Percentiles rank a stretch among this genome's conserved stretches.
phyloP scores from a whole-genome alignment of 352 stramenopile species.

The Phytophthora europaea region DNA sequence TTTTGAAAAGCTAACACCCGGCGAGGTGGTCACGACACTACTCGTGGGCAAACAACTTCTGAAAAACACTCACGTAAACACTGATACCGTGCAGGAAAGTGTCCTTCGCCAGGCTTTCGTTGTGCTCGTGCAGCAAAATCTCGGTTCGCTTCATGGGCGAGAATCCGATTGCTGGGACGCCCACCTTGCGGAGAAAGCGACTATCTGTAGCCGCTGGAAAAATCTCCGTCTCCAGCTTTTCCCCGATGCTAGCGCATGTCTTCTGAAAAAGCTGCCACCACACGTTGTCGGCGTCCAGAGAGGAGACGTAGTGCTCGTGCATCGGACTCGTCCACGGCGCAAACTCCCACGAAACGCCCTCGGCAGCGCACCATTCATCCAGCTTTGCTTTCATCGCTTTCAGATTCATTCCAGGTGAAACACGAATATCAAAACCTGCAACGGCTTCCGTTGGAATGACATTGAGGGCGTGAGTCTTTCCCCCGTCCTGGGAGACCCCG shows the following conservation, averaged over 20 bases:
- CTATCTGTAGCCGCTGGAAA: constrained; percentile 97
- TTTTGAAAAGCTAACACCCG: too few species aligned
- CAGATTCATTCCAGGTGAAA: constrained; percentile 90
- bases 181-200: constrained; percentile 92
- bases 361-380: constrained; percentile 91
- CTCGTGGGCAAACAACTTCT: constrained; percentile 35
- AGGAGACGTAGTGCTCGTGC: constrained; percentile 72
- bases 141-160: constrained; percentile 96
- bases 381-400: constrained; percentile 72
- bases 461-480: constrained; percentile 93
- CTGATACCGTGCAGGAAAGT: constrained; percentile 94
- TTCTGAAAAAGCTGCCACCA: constrained; percentile 75
- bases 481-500: constrained; percentile 86
- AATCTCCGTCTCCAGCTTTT: constrained; percentile 85
- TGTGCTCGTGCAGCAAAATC: constrained; percentile 97
- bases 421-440: constrained; percentile 95
- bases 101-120: constrained; percentile 94
- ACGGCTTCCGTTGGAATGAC: constrained; percentile 93
- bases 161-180: constrained; percentile 76
- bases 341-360: constrained; percentile 89
- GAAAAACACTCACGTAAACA: constrained; percentile 82
- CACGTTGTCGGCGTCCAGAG: constrained; percentile 59
- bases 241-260: constrained; percentile 24
- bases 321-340: constrained; percentile 50
- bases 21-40: background rate